Evolutionary conservation across 2,329 filamentous ascomycete genomes (phyloP).

Genomic region (Immersiporthe knoxdaviesiana): DNA sequence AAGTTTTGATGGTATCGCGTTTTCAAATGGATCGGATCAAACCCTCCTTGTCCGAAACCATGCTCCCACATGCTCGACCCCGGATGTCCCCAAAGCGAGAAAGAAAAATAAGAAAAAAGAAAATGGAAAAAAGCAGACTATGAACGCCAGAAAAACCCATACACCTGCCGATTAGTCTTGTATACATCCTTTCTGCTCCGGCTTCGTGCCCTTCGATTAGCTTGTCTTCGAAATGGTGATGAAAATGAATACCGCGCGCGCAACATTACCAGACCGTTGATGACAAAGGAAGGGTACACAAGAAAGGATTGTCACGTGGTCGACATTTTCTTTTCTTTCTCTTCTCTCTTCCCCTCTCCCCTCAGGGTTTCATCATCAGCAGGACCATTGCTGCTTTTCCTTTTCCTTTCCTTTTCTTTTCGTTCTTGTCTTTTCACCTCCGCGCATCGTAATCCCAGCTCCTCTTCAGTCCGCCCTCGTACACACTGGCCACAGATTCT

Average conservation of each 20-base stretch:
- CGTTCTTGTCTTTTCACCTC: constrained; percentile 36
- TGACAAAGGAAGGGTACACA: not conserved
- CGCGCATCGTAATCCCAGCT: constrained; percentile 60
- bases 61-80: constrained; percentile 16
- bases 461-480: constrained; percentile 66
- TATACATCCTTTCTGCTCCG: constrained; percentile 4
- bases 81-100: not conserved
- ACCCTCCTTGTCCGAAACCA: constrained; percentile 6
- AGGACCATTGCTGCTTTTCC: not conserved
- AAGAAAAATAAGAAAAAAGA: not conserved
- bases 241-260: not conserved
- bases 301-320: not conserved
- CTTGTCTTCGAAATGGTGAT: constrained; percentile 1
- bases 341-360: too few relatives aligned
- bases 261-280: constrained; percentile 2
- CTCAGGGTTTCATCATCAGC: not conserved
- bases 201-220: not conserved
- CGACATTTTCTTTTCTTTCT: not conserved
- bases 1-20: constrained; percentile 22
- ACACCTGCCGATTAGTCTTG: constrained; percentile 20
- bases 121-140: not conserved
- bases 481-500: constrained; percentile 70
- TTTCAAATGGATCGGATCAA: constrained; percentile 16
- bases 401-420: too few relatives aligned
- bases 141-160: constrained; percentile 11